A percentile compares a stretch with the other conserved stretches of the same genome.
Evolutionary conservation across 1,139 yeast genomes (phyloP).

Genomic region (Pichia sp.): DNA sequence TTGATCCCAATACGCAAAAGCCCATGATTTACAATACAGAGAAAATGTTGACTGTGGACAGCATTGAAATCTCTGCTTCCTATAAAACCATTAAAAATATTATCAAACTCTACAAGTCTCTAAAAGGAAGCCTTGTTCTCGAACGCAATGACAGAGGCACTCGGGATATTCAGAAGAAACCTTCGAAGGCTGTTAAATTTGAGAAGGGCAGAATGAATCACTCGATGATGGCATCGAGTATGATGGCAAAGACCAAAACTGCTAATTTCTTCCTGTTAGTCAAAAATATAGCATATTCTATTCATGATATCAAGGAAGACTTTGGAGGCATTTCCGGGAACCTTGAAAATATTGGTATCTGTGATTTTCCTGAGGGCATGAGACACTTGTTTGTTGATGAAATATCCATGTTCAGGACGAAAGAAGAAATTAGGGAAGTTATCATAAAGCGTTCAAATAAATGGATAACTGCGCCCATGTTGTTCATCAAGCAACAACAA

Average conservation of each 20-base stretch:
- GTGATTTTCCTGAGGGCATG: conserved; percentile 11
- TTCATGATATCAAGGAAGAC: conserved; percentile 28
- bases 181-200: conserved; percentile 7
- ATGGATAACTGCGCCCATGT: conserved; percentile 30
- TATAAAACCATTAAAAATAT: not conserved
- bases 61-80: not conserved
- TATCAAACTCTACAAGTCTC: not conserved
- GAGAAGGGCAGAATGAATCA: not conserved
- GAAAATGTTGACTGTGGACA: not conserved
- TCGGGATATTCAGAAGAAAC: not conserved
- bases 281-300: conserved; percentile 21
- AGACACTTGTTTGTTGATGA: conserved; percentile 13
- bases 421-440: conserved; percentile 22
- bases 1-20: conserved; percentile 7
- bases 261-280: conserved; percentile 13
- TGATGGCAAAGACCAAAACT: conserved; percentile 16
- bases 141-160: too few species aligned
- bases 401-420: conserved; percentile 14
- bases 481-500: conserved; percentile 27
- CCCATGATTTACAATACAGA: conserved; percentile 1
- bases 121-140: not conserved
- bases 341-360: conserved; percentile 20
- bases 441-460: conserved; percentile 29
- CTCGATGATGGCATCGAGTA: conserved; percentile 20
- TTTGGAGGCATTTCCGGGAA: conserved; percentile 41